Percentiles rank a stretch among this genome's conserved stretches.
Conservation (phyloP, 345 rosid species). For the Clausena lansium region DNA sequence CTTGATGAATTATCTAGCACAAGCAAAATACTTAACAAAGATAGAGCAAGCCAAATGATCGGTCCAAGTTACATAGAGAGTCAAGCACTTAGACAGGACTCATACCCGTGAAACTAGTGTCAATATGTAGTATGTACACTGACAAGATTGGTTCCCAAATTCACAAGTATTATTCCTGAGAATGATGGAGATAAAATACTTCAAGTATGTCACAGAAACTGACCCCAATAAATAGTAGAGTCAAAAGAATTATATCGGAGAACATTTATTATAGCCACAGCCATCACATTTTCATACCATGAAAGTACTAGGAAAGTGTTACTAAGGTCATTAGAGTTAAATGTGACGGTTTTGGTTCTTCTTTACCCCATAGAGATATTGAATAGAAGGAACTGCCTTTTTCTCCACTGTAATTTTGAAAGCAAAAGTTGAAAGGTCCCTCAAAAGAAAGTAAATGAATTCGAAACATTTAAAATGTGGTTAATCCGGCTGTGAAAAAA, state of each 20-base stretch:
- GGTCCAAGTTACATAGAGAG: background rate
- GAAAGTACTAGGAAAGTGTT: background rate
- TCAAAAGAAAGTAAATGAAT: too few species aligned
- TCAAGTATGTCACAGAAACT: too few species aligned
- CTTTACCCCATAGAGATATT: too few species aligned
- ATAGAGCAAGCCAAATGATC: background rate
- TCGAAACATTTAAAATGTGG: too few species aligned
- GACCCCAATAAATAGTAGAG: background rate
- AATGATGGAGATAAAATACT: background rate
- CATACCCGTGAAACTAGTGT: background rate
- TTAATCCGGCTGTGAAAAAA: too few species aligned
- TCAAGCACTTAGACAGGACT: background rate
- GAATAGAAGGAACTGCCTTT: too few species aligned
- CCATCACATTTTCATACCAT: background rate
- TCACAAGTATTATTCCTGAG: background rate
- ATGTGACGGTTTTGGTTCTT: too few species aligned
- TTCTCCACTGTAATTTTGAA: too few species aligned
- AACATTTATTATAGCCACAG: background rate
- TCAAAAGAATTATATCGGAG: background rate
- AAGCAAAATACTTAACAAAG: background rate
- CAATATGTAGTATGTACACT: background rate
- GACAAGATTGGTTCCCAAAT: background rate
- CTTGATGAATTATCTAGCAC: background rate
- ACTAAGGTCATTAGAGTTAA: background rate
- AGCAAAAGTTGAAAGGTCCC: too few species aligned